Evolutionary conservation across 495 filamentous ascomycete genomes (phyloP).

Genomic region (Elaphomyces granulatus): DNA sequence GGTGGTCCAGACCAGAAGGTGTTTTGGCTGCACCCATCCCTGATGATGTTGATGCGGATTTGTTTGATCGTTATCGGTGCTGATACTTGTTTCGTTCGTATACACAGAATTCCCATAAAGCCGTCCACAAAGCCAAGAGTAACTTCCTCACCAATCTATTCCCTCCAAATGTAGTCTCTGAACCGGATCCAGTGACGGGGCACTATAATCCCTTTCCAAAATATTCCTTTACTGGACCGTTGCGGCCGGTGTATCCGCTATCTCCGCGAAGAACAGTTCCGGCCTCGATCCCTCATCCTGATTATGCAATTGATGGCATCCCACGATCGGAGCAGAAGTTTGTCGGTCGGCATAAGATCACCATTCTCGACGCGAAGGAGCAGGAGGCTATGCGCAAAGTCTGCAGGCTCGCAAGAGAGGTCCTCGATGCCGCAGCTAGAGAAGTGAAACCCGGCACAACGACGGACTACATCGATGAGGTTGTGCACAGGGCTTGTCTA

Average conservation of each 20-base stretch:
- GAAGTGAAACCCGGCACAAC: slow-evolving; percentile 77
- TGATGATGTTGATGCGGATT: slow-evolving; percentile 4
- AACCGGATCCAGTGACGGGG: slow-evolving; percentile 79
- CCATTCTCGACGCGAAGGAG: slow-evolving; percentile 61
- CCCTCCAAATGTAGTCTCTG: slow-evolving; percentile 64
- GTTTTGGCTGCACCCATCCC: slow-evolving; percentile 8
- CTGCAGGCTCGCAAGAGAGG: slow-evolving; percentile 76
- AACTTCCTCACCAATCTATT: slow-evolving; percentile 57
- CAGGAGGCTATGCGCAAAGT: slow-evolving; percentile 89
- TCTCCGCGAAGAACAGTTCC: slow-evolving; percentile 61
- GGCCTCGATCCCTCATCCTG: slow-evolving; percentile 66
- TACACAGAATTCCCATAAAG: slow-evolving; percentile 66
- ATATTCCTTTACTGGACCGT: slow-evolving; percentile 62
- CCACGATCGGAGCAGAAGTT: slow-evolving; percentile 68
- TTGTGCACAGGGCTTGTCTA: slow-evolving; percentile 90
- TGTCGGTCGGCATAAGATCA: slow-evolving; percentile 58
- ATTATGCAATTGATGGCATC: slow-evolving; percentile 72
- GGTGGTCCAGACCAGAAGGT: slow-evolving; percentile 16
- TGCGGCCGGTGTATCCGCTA: slow-evolving; percentile 83
- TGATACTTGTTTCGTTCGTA: slow-evolving; percentile 13
- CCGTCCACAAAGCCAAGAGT: slow-evolving; percentile 67
- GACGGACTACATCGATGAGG: slow-evolving; percentile 89
- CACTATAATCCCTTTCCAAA: slow-evolving; percentile 81
- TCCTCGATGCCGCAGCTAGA: slow-evolving; percentile 78
- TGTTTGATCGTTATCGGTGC: slow-evolving; percentile 10